Evolutionary conservation across 1,284 basidiomycete species (phyloP).

Genomic region (Ceratobasidium sp.): DNA sequence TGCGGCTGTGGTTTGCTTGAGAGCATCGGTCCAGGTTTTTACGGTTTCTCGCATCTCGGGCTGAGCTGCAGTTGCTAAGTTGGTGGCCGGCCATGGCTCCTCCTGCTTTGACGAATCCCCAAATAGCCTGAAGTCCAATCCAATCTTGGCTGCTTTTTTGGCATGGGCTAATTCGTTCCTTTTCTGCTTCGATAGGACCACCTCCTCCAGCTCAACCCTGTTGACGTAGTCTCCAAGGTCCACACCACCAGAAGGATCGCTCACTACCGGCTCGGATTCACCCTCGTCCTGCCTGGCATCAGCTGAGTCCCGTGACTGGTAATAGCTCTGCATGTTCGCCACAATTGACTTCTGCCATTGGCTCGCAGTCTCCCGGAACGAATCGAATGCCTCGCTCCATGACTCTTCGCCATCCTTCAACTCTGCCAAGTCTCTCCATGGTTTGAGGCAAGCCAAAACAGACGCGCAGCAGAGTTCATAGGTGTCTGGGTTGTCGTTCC

Average conservation of each 20-base stretch:
- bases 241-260: background rate
- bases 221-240: background rate
- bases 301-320: slow-evolving; percentile 27
- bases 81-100: too few relatives aligned
- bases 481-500: background rate
- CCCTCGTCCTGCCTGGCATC: too few relatives aligned
- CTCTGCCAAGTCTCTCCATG: slow-evolving; percentile 16
- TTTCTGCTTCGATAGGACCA: background rate
- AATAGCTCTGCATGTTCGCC: slow-evolving; percentile 35
- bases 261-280: background rate
- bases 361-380: background rate
- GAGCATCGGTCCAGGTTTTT: background rate
- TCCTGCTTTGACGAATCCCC: background rate
- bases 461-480: background rate
- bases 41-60: too few relatives aligned
- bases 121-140: background rate
- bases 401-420: background rate
- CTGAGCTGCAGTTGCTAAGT: too few relatives aligned
- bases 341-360: background rate
- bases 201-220: background rate
- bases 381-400: slow-evolving; percentile 11
- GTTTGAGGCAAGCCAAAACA: slow-evolving; percentile 29
- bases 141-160: background rate
- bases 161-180: background rate
- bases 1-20: too few relatives aligned